Conservation (phyloP, 73 alveolate genomes). For the Symbiodinium pilosum region DNA sequence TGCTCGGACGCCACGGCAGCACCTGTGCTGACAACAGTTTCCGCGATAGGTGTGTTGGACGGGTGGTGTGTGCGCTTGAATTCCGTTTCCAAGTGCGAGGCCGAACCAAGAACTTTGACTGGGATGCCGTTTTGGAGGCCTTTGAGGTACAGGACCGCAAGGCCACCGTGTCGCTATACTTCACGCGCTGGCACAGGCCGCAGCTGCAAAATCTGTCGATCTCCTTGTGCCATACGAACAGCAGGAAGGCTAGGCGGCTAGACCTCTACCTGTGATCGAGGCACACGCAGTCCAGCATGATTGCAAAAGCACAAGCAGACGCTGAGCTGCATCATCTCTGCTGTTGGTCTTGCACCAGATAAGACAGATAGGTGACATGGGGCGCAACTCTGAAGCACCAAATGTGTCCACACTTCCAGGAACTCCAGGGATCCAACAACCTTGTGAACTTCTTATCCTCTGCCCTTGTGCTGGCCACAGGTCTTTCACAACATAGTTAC, state of each 20-base stretch:
- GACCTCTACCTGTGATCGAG: neutral
- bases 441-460: conserved; percentile 63
- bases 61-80: neutral
- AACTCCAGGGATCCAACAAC: conserved; percentile 48
- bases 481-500: too few relatives aligned
- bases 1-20: neutral
- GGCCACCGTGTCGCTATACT: neutral
- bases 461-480: conserved; percentile 22
- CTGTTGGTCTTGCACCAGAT: too few relatives aligned
- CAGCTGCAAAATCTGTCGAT: neutral
- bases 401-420: neutral
- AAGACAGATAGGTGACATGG: too few relatives aligned
- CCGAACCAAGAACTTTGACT: neutral
- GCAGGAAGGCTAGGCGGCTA: too few relatives aligned
- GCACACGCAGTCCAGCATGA: conserved; percentile 33
- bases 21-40: neutral
- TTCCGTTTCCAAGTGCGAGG: neutral
- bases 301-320: conserved; percentile 37
- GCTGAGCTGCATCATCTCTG: neutral
- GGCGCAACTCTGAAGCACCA: too few relatives aligned
- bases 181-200: neutral
- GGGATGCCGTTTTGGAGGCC: conserved; percentile 16
- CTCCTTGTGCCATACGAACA: neutral
- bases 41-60: too few relatives aligned
- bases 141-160: neutral